These are phyloP conservation scores for Hygrophoropsis aurantiaca DNA, from an alignment of 768 basidiomycete species.

Conservation along the genomic window DNA sequence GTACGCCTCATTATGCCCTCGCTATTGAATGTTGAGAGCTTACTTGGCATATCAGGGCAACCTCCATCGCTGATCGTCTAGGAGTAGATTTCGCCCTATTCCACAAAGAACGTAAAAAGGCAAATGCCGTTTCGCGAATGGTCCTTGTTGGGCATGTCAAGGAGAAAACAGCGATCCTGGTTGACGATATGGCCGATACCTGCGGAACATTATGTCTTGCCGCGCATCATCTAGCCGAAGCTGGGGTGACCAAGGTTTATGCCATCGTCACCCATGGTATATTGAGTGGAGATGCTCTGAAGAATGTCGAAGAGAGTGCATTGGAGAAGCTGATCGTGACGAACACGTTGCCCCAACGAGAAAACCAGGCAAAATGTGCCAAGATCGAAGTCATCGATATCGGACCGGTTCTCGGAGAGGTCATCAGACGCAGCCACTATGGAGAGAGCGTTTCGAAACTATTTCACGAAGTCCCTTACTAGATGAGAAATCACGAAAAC, in stretches of 20 bases:
- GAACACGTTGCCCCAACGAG: conserved; percentile 92
- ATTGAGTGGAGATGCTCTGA: conserved; percentile 84
- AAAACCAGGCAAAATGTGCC: conserved; percentile 65
- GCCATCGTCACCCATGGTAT: conserved; percentile 98
- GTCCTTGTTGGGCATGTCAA: conserved; percentile 92
- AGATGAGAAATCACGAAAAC: conserved; percentile 22
- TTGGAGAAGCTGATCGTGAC: conserved; percentile 97
- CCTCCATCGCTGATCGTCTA: conserved; percentile 93
- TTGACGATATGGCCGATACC: conserved; percentile 99
- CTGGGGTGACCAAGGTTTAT: conserved; percentile 81
- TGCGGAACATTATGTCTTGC: conserved; percentile 94
- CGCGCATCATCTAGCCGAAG: conserved; percentile 83
- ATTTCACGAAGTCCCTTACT: conserved; percentile 89
- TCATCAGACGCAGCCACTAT: conserved; percentile 93
- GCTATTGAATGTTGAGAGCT: conserved; percentile 7
- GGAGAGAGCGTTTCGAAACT: conserved; percentile 92
- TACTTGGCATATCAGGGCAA: conserved; percentile 61
- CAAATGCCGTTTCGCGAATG: conserved; percentile 93
- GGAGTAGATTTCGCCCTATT: conserved; percentile 98
- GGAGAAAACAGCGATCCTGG: conserved; percentile 90
- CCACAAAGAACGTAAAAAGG: conserved; percentile 98
- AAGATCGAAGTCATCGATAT: conserved; percentile 96
- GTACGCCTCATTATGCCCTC: conserved; percentile 39
- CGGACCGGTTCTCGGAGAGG: conserved; percentile 92
- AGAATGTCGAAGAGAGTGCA: conserved; percentile 65